Evolutionary conservation across 495 filamentous ascomycete genomes (phyloP), one percentile per base, ranked within the genome.

Genomic region (Thozetella sp.): DNA sequence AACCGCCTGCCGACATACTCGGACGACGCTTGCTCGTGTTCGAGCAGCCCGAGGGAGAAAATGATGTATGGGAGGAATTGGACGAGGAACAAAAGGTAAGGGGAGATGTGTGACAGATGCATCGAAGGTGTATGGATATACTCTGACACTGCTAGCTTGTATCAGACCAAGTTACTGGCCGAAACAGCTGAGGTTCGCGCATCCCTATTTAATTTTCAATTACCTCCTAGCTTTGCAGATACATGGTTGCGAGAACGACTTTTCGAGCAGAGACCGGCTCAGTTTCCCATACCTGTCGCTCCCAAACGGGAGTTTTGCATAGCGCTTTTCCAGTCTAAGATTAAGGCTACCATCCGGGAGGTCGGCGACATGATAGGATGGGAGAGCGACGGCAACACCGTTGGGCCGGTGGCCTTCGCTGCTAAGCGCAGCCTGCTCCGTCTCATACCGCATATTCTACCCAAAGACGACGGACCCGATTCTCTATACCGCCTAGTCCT

Each of bases 341-440:
- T 74, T 43, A 51, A 77, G 34, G 71, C 74, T 1, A 77, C 67
- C 34, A 75, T 77, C 60, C 53, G 54, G 57, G 58, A 61, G 20
- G 55, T 67, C 51, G 72, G 72, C 45, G 67, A 74, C 27, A 73
- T 72, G 63, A 76, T 77, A 27, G 70, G 70, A 19, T 73, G 69
- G 70, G 66, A 74, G 53, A 26, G 53, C 51, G 71, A 73, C 61
- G 53, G 72, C 46, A 53, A 64, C 30, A 69, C 58, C 19, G 72
- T 73, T 6, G 66, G 71, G 51, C 73, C 66, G n/a, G 53, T 61
- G 53, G 68, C 73, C 57, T 45, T 63, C 12, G 66, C 66, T 20
- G 71, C 74, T 25, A 73, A 75, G 62, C 60, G 72, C 51, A 61
- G 63, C 51, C 67, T 72, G 45, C 61, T 76, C 15, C 62, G 59